Base-by-base conservation (phyloP, 73 alveolate genomes). In the Paramecium primaurelia region DNA sequence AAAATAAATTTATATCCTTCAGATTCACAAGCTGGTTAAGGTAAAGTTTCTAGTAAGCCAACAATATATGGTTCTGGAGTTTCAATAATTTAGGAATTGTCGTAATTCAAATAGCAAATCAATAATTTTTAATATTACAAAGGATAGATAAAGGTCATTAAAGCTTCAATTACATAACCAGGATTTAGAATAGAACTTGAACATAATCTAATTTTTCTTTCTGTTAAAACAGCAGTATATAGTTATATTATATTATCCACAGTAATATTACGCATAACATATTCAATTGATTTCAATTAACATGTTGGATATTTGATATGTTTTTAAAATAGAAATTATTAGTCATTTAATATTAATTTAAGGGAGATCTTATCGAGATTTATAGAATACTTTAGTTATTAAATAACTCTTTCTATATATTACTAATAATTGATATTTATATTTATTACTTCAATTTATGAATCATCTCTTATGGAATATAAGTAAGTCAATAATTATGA, bases 11-110 rank as follows among this genome's bases (percentile, higher is more conserved):
- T 64, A 32, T 32, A 34, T 28, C 84, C 84, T 32, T 64, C 84
- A 64, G 42, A 64, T 64, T 64, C 84, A 64, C 84, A 64, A 64
- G 84, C 42, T 25, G 84, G 84, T 64, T 64, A 28, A 25, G 42
- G 51, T 28, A 64, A 5, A 26, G 42, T 64, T 34, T 64, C 84
- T 64, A 14, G 16, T 12, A 64, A 32, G 3, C 84, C 84, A 28
- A 64, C 47, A 14, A 64, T 64, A 28, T 64, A 64, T 28, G 47
- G 51, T 3, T 64, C 84, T 64, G 84, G 84, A n/a, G 42, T 28
- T 64, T 64, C 42, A 3, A 64, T 28, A 12, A 64, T 64, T 32
- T 28, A 12, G 16, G 47, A 32, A 28, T 64, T 34, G 26, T 64
- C 84, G 12, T 32, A 12, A 34, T 64, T 64, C 51, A 64, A 34